Conservation (phyloP, 2,329 filamentous ascomycete species). For the Zymoseptoria passerinii region DNA sequence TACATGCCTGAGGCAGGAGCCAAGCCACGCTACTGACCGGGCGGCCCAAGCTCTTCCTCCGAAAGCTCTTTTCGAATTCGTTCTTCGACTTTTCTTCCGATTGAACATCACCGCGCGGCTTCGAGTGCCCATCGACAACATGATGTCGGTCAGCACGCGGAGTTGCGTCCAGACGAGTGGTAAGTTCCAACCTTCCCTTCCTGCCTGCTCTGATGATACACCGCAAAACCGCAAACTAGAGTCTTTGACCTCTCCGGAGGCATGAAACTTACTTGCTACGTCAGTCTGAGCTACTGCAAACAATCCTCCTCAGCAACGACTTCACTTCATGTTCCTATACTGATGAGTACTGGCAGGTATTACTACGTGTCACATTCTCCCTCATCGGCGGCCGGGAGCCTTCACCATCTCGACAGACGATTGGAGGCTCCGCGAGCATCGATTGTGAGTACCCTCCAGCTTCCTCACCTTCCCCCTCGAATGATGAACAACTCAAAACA, state of each 20-base stretch:
- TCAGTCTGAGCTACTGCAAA: conserved; percentile 18
- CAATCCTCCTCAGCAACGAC: neutral
- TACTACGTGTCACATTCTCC: neutral
- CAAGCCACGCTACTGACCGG: neutral
- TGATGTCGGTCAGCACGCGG: neutral
- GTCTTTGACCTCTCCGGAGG: conserved; percentile 22
- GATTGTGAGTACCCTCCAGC: conserved; percentile 1
- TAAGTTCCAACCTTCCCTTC: neutral
- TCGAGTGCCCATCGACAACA: neutral
- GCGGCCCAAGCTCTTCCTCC: neutral
- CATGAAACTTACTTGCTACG: conserved; percentile 24
- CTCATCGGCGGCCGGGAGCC: neutral
- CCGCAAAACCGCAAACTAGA: conserved; percentile 24
- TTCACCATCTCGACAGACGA: neutral
- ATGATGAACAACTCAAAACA: conserved; percentile 19
- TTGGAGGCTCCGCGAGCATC: neutral
- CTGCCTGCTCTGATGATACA: conserved; percentile 11
- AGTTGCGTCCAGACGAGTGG: neutral
- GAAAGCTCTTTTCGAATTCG: neutral
- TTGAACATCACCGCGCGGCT: neutral
- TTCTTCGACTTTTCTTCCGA: neutral
- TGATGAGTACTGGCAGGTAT: neutral
- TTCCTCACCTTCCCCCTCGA: neutral
- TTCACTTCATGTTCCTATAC: neutral
- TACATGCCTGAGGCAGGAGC: neutral